Evolutionary conservation across 2,329 filamentous ascomycete species (phyloP).

Genomic region (Neopestalotiopsis sp.): DNA sequence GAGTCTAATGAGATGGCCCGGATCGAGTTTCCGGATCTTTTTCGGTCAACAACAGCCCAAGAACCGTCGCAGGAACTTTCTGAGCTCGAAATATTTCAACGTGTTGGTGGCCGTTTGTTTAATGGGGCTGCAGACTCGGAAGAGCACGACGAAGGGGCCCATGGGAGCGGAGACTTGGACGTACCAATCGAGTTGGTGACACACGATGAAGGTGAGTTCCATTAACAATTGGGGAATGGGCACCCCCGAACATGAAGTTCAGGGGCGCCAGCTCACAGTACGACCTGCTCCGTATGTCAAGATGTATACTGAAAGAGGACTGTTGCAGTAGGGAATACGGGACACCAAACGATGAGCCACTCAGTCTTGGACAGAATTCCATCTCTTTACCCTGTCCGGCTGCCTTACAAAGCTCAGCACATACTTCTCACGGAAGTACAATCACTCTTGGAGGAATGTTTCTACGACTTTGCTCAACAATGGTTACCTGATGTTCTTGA

Average conservation of each 20-base stretch:
- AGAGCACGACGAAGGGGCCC: background rate
- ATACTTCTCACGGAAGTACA: conserved; percentile 41
- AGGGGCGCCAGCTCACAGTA: too few relatives aligned
- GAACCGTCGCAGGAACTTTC: conserved; percentile 33
- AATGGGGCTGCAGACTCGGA: background rate
- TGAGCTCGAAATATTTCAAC: conserved; percentile 23
- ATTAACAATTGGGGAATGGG: too few relatives aligned
- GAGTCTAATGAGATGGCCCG: conserved; percentile 39
- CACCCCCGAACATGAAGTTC: too few relatives aligned
- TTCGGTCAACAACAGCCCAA: conserved; percentile 22
- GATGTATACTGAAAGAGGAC: background rate
- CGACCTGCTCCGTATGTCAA: background rate
- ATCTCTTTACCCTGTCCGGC: conserved; percentile 36
- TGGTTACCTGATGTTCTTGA: conserved; percentile 37
- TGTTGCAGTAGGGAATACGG: background rate
- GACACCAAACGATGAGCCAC: background rate
- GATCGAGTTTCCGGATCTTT: conserved; percentile 40
- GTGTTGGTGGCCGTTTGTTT: background rate
- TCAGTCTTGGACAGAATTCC: conserved; percentile 21
- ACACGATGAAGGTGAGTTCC: too few relatives aligned
- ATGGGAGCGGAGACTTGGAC: background rate
- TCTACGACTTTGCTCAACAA: conserved; percentile 43
- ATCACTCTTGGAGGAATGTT: conserved; percentile 43
- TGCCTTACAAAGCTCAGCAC: conserved; percentile 43
- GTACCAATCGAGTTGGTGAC: too few relatives aligned